Evolutionary conservation across 441 rosid genomes (phyloP).

Genomic region (Populus trichocarpa): DNA sequence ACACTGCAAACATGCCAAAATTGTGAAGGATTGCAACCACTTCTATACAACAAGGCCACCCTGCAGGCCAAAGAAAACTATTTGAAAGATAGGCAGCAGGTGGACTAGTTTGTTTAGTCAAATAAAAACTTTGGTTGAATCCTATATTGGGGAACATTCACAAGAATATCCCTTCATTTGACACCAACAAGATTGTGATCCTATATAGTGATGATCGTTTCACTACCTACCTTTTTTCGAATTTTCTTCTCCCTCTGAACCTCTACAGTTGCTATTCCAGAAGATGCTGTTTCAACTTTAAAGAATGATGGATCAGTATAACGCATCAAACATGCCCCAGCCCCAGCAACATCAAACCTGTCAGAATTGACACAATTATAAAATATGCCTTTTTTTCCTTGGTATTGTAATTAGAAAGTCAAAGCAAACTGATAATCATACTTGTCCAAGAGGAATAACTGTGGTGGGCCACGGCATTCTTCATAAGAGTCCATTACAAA

Average conservation of each 20-base stretch:
- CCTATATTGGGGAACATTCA: background rate
- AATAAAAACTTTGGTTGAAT: background rate
- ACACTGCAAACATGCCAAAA: background rate
- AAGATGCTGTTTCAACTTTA: slow-evolving; percentile 48
- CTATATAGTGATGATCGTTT: background rate
- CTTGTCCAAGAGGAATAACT: slow-evolving; percentile 90
- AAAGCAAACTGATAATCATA: slow-evolving; percentile 30
- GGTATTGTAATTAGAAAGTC: background rate
- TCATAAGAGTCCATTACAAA: slow-evolving; percentile 97
- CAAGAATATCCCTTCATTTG: background rate
- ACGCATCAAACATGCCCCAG: slow-evolving; percentile 96
- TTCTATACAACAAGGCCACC: background rate
- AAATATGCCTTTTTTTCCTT: background rate
- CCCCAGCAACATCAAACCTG: slow-evolving; percentile 96
- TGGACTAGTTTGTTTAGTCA: background rate
- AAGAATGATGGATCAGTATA: slow-evolving; percentile 95
- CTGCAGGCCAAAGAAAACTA: background rate
- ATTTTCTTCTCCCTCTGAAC: slow-evolving; percentile 73
- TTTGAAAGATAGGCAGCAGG: background rate
- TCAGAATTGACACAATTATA: slow-evolving; percentile 16
- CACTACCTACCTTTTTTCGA: slow-evolving; percentile 70
- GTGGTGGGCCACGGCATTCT: slow-evolving; percentile 93
- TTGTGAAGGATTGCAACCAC: background rate
- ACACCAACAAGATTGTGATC: background rate
- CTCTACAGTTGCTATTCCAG: slow-evolving; percentile 35